Evolutionary conservation across 2,329 filamentous ascomycete genomes (phyloP).

Genomic region (Aspergillus glaucus): DNA sequence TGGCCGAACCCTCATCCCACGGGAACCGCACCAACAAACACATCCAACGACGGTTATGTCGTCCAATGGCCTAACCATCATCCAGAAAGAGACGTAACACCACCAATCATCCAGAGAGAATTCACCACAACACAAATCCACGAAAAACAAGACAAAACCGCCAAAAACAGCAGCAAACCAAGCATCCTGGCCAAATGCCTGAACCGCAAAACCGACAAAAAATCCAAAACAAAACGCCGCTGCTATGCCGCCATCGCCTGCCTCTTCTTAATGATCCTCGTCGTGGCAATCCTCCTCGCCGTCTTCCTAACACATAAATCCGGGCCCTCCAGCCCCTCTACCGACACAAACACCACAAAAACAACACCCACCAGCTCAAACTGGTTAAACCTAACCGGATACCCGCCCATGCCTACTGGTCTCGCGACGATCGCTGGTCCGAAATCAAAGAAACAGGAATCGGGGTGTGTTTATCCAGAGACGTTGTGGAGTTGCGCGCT

Average conservation of each 20-base stretch:
- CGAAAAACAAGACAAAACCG: no score
- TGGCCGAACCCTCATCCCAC: no score
- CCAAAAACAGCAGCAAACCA: no score
- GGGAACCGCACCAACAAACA: no score
- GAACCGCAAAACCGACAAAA: not conserved
- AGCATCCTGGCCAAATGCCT: no score
- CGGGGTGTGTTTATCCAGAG: conserved; percentile 63
- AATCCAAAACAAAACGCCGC: conserved; percentile 53
- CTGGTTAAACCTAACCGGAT: conserved; percentile 82
- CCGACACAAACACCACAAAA: not conserved
- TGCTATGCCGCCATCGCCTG: conserved; percentile 51
- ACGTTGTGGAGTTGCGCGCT: conserved; percentile 82
- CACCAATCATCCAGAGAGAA: no score
- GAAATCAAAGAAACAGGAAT: conserved; percentile 57
- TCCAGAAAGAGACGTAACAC: no score
- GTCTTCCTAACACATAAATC: conserved; percentile 49
- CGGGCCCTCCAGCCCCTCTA: not conserved
- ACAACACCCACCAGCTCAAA: conserved; percentile 42
- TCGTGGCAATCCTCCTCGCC: conserved; percentile 52
- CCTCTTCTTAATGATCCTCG: conserved; percentile 49
- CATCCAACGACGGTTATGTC: no score
- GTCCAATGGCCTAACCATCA: no score
- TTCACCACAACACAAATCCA: no score
- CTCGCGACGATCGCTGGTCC: conserved; percentile 71
- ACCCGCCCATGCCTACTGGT: conserved; percentile 79